A percentile compares a stretch with the other conserved stretches of the same genome.
phyloP scores from a whole-genome alignment of 2,329 filamentous ascomycete species.

The Zelopaecilomyces penicillatus region DNA sequence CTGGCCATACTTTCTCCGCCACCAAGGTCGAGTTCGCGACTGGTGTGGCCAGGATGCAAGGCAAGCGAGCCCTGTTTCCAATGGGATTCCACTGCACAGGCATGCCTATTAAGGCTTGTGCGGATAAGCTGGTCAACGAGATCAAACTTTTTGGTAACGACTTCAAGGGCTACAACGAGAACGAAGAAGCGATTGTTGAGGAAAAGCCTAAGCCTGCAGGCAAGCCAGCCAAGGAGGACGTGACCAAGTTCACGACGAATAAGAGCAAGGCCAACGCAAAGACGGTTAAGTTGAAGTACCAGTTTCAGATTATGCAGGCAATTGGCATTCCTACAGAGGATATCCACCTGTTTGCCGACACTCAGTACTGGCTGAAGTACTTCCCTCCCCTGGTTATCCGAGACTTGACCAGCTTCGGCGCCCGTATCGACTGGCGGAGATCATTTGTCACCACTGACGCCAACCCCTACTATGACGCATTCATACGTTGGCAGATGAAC shows the following conservation, averaged over 20 bases:
- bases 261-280: conserved; percentile 90
- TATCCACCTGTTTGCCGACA: conserved; percentile 87
- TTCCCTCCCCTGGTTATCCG: conserved; percentile 58
- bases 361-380: conserved; percentile 84
- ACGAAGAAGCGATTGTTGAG: conserved; percentile 44
- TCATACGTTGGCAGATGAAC: conserved; percentile 96
- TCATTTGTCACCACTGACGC: conserved; percentile 92
- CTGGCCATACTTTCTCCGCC: conserved; percentile 85
- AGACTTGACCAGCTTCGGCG: conserved; percentile 77
- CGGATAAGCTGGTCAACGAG: conserved; percentile 88
- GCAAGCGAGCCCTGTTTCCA: conserved; percentile 79
- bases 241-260: conserved; percentile 85
- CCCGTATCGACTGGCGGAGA: conserved; percentile 86
- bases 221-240: conserved; percentile 66
- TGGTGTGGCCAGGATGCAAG: conserved; percentile 82
- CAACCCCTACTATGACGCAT: conserved; percentile 94
- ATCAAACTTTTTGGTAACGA: conserved; percentile 80
- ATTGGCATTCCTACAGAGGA: conserved; percentile 81
- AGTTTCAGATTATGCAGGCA: conserved; percentile 90
- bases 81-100: conserved; percentile 90
- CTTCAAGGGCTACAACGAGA: conserved; percentile 69
- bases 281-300: conserved; percentile 87
- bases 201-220: conserved; percentile 43
- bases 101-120: conserved; percentile 96
- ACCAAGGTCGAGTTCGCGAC: conserved; percentile 89